Evolutionary conservation across 179 eudicot species (phyloP), one percentile per base, ranked within the genome.

Genomic region (Vitellaria paradoxa): DNA sequence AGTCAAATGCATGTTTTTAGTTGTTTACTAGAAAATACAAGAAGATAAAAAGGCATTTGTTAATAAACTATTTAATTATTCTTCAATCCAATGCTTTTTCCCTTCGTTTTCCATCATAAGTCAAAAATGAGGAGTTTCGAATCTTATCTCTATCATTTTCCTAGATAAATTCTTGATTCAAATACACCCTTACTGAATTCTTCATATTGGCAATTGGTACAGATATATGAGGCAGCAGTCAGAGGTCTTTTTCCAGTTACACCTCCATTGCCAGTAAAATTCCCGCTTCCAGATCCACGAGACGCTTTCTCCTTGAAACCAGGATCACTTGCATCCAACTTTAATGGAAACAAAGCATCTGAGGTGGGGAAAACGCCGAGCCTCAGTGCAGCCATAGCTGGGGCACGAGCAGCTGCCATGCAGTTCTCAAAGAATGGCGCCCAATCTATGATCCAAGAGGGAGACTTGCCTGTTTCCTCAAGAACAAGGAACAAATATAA

Each of bases 251-350:
- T 72, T 59, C 85, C 84, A 4, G 90, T 85, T 66, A 79, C 77
- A 75, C 73, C 82, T 69, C 88, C 91, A 68, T 23, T 63, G 17
- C 83, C 82, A 0, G 77, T 90, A 11, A 87, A 86, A 69, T 92
- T 92, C 79, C 91, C 91, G 5, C 87, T 88, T 69, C 89, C 91
- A 63, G 77, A 89, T 79, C 86, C 91, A 46, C 84, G 53, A 76
- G 79, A 81, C 77, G 71, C 68, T 8, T 85, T 82, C 73, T 91
- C 89, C 59, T 82, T 85, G 68, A 87, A 87, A 72, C 87, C 90
- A 15, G 85, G 89, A 37, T 86, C 84, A 12, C 80, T 80, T 42
- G 81, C 80, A 67, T 73, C 83, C 21, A 10, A 37, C 45, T 53
- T 53, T 24, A 76, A 70, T 53, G 72, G 80, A 81, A 47, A 76